Conservation (phyloP, 2,329 filamentous ascomycete genomes). For the Arthroderma sp. region DNA sequence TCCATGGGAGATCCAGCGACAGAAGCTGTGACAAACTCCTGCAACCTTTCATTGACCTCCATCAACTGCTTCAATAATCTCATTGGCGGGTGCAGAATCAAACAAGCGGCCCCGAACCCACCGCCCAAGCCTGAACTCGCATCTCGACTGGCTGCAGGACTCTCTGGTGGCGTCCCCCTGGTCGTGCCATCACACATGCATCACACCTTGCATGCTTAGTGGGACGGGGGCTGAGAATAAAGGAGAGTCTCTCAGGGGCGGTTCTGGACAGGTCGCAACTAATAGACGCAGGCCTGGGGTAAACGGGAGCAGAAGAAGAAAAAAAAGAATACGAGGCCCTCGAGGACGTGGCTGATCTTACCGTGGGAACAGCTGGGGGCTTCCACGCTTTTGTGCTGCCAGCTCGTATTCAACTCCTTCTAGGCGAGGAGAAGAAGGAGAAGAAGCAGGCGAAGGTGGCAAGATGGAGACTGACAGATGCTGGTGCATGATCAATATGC, state of each 20-base stretch:
- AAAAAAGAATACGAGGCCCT: not conserved
- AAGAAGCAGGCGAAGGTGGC: not conserved
- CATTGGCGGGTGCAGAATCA: no score
- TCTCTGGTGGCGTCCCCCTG: not conserved
- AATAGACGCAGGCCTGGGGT: not conserved
- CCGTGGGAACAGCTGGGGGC: not conserved
- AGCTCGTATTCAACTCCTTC: not conserved
- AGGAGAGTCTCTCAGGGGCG: not conserved
- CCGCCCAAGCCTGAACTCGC: no score
- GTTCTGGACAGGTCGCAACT: not conserved
- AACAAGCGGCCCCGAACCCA: no score
- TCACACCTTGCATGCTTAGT: not conserved
- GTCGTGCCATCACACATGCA: conserved; percentile 1
- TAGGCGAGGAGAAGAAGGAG: not conserved
- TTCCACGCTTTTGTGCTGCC: conserved; percentile 1
- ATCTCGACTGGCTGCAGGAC: not conserved
- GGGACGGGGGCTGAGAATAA: not conserved
- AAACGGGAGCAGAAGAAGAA: not conserved
- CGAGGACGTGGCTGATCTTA: no score
- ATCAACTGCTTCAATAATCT: no score
- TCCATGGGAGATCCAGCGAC: no score
- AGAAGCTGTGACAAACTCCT: no score
- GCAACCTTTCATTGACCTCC: no score
- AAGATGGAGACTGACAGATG: not conserved
- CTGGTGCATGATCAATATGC: not conserved